Evolutionary conservation across 495 filamentous ascomycete species (phyloP).

Genomic region (Daldinia grandis): DNA sequence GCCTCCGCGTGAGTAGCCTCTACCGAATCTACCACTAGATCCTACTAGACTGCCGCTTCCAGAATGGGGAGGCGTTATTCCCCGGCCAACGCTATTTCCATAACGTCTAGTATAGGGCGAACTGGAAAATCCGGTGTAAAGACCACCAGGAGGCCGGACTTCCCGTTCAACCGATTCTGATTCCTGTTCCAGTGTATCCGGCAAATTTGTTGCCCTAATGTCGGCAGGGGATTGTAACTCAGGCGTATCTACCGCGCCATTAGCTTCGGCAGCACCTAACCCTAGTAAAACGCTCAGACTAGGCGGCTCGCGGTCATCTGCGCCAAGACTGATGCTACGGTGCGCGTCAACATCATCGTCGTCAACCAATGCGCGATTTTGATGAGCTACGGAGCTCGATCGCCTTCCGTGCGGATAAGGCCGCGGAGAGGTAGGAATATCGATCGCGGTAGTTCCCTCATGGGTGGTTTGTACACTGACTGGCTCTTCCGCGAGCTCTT

Average conservation of each 20-base stretch:
- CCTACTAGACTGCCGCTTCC: slow-evolving; percentile 53
- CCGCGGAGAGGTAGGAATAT: slow-evolving; percentile 83
- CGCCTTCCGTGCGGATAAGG: slow-evolving; percentile 69
- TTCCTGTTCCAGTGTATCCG: slow-evolving; percentile 53
- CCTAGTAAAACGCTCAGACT: slow-evolving; percentile 66
- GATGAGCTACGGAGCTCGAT: slow-evolving; percentile 82
- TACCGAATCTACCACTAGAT: slow-evolving; percentile 64
- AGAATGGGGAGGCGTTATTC: slow-evolving; percentile 47
- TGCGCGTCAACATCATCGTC: slow-evolving; percentile 71
- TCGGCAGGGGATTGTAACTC: slow-evolving; percentile 58
- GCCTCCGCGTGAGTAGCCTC: slow-evolving; percentile 56
- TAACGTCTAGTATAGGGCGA: slow-evolving; percentile 51
- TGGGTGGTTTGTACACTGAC: slow-evolving; percentile 49
- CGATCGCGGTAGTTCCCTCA: slow-evolving; percentile 73
- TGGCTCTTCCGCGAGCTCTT: slow-evolving; percentile 54
- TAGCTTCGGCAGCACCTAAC: slow-evolving; percentile 51
- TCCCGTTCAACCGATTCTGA: slow-evolving; percentile 53
- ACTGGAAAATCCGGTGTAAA: slow-evolving; percentile 42
- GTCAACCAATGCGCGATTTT: slow-evolving; percentile 63
- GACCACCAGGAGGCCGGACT: slow-evolving; percentile 45
- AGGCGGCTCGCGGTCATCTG: slow-evolving; percentile 68
- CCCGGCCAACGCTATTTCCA: slow-evolving; percentile 39
- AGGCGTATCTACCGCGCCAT: slow-evolving; percentile 39
- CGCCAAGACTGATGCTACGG: slow-evolving; percentile 79
- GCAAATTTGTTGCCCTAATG: slow-evolving; percentile 49